Conservation (phyloP, 2,329 filamentous ascomycete genomes). For the Hymenoscyphus albidus region DNA sequence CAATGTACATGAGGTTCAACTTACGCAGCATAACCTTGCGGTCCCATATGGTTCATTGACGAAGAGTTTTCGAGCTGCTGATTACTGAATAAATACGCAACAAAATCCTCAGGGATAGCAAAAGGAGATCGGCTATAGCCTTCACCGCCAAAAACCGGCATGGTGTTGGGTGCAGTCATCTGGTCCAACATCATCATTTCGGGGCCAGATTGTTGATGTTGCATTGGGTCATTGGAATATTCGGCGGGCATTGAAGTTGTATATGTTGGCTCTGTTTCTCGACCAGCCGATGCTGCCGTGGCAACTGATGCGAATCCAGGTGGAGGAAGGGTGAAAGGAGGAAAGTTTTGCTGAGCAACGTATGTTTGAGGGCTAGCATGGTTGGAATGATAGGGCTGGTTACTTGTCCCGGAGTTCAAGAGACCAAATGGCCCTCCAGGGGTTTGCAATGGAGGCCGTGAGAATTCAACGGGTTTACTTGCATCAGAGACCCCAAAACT, state of each 20-base stretch:
- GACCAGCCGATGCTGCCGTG: conserved; percentile 31
- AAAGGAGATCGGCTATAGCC: conserved; percentile 83
- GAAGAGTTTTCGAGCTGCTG: conserved; percentile 52
- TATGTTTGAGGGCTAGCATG: conserved; percentile 47
- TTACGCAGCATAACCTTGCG: conserved; percentile 48
- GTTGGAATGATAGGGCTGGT: conserved; percentile 43
- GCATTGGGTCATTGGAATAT: conserved; percentile 34
- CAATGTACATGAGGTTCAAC: conserved; percentile 26
- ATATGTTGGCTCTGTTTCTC: conserved; percentile 30
- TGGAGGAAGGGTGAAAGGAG: conserved; percentile 59
- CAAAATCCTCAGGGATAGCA: conserved; percentile 81
- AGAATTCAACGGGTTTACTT: conserved; percentile 36
- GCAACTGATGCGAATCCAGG: conserved; percentile 50
- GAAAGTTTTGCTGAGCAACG: conserved; percentile 57
- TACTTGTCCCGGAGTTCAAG: conserved; percentile 49
- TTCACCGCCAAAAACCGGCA: conserved; percentile 84
- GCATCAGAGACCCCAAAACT: conserved; percentile 33
- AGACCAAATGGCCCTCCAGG: conserved; percentile 46
- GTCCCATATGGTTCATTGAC: conserved; percentile 48
- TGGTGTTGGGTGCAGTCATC: conserved; percentile 62
- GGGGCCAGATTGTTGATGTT: conserved; percentile 35
- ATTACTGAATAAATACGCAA: conserved; percentile 78
- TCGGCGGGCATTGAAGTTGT: conserved; percentile 32
- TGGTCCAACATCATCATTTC: conserved; percentile 61
- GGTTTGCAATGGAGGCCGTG: conserved; percentile 46